These are phyloP conservation scores for Talaromyces trachyspermus DNA, from an alignment of 495 filamentous ascomycete species.

Conservation along the genomic window DNA sequence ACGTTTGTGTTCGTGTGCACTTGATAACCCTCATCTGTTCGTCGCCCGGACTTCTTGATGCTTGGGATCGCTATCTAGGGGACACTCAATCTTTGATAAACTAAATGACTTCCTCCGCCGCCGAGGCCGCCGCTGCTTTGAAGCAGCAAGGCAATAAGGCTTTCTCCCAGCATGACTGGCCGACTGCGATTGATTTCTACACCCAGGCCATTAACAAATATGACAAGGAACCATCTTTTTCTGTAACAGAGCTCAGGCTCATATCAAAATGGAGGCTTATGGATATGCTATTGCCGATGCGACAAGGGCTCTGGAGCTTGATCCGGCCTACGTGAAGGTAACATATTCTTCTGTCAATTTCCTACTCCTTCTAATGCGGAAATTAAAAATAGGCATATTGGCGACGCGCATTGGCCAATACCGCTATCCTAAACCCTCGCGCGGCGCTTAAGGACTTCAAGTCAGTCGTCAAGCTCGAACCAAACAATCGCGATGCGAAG, in stretches of 20 bases:
- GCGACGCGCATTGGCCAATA: slow-evolving; percentile 82
- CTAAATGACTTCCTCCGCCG: slow-evolving; percentile 40
- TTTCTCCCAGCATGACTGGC: slow-evolving; percentile 84
- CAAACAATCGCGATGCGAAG: slow-evolving; percentile 81
- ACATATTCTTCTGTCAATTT: not conserved
- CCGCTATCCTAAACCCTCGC: slow-evolving; percentile 77
- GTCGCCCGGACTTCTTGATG: too few species aligned
- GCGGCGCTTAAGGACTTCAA: slow-evolving; percentile 91
- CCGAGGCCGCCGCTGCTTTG: slow-evolving; percentile 66
- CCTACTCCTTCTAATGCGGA: not conserved
- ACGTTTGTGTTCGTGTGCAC: too few species aligned
- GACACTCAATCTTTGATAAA: too few species aligned
- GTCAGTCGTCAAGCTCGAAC: slow-evolving; percentile 78
- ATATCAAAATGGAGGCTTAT: slow-evolving; percentile 93
- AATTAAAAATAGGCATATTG: slow-evolving; percentile 70
- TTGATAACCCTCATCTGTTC: too few species aligned
- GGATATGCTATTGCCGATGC: slow-evolving; percentile 90
- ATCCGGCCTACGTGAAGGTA: slow-evolving; percentile 83
- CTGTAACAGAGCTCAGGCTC: slow-evolving; percentile 89
- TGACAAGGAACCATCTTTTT: slow-evolving; percentile 82
- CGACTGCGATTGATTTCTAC: slow-evolving; percentile 75
- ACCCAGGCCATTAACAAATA: slow-evolving; percentile 83
- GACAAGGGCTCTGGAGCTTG: slow-evolving; percentile 85
- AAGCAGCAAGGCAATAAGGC: slow-evolving; percentile 95
- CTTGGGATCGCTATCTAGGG: too few species aligned